Base-by-base conservation (phyloP, 2,329 filamentous ascomycete genomes). In the Pezicula rhizophila region DNA sequence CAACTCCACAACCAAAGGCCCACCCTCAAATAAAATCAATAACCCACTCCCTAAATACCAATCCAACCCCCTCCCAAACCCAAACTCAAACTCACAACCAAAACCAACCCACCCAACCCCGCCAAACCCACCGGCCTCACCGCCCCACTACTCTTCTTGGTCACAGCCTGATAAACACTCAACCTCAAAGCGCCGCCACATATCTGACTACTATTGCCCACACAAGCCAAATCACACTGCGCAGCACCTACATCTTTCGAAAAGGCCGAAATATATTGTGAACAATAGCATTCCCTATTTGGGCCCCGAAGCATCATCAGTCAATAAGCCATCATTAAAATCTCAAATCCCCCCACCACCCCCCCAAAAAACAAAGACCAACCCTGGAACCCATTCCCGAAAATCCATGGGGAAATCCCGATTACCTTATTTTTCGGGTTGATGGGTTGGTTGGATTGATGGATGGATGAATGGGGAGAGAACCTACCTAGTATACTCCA, bases 251-350 rank as follows among this genome's bases (percentile, higher is more conserved):
- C 61, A 52, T 71, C 70, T 8, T 58, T 61, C 14, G 76, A 70
- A 20, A 79, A 68, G 8, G 65, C 62, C 8, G 71, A 71, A n/a
- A 83, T 57, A 42, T 66, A 66, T 15, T 72, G 66, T 18, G 75
- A 70, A 62, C 80, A 84, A 72, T 77, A 83, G 70, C 79, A 84
- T 66, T 82, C 78, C 47, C 77, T 78, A 31, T 39, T 8, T 28
- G n/a, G 23, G 2, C 28, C 28, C 28, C 28, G 12, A 28, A 42
- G 1, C 4, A 15, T 17, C 17, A 20, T 40, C 33, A 45, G 41
- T 31, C 11, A 31, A 8, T 42, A 26, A 6, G 11, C 20, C 17
- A n/a, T 12, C 15, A 5, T 31, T 15, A n/a, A 17, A 15, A 14
- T 5, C 17, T 6, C 2, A 17, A 42, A 49, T 15, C 14, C 34